phyloP scores from a whole-genome alignment of 1,139 yeast genomes.

The Yamadazyma aaseri region DNA sequence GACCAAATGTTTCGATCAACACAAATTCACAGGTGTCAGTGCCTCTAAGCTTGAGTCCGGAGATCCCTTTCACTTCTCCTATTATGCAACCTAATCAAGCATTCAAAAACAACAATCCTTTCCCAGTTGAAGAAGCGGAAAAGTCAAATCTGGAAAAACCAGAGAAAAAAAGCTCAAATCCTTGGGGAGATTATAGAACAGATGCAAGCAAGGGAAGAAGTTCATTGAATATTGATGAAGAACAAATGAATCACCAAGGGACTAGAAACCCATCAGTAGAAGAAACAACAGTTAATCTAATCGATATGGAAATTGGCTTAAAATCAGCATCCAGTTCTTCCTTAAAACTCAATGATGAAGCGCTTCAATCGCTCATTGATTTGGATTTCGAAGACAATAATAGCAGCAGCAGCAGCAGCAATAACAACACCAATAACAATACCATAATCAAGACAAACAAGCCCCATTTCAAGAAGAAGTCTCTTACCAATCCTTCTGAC shows the following conservation, averaged over 20 bases:
- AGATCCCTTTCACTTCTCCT: neutral
- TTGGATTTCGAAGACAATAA: conserved; percentile 26
- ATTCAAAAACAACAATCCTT: conserved; percentile 9
- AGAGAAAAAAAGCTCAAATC: conserved; percentile 19
- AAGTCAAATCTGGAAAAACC: neutral
- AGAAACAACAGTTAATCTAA: conserved; percentile 27
- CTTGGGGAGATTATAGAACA: conserved; percentile 26
- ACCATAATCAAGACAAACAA: conserved; percentile 13
- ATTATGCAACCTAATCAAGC: neutral
- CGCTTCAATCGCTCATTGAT: conserved; percentile 31
- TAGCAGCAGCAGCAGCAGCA: too few species aligned
- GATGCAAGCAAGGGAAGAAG: neutral
- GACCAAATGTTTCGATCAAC: too few species aligned
- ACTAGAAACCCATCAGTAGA: conserved; percentile 9
- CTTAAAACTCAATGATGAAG: conserved; percentile 14
- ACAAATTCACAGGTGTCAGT: too few species aligned
- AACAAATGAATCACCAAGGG: neutral
- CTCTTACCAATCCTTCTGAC: conserved; percentile 31
- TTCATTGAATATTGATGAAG: neutral
- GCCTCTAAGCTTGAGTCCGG: too few species aligned
- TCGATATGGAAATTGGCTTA: conserved; percentile 41
- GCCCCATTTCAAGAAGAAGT: conserved; percentile 34
- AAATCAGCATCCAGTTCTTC: conserved; percentile 31
- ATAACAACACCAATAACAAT: too few species aligned
- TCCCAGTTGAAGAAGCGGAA: conserved; percentile 6